Conservation (phyloP, 805 yeast species). For the Scheffersomyces amazonensis region DNA sequence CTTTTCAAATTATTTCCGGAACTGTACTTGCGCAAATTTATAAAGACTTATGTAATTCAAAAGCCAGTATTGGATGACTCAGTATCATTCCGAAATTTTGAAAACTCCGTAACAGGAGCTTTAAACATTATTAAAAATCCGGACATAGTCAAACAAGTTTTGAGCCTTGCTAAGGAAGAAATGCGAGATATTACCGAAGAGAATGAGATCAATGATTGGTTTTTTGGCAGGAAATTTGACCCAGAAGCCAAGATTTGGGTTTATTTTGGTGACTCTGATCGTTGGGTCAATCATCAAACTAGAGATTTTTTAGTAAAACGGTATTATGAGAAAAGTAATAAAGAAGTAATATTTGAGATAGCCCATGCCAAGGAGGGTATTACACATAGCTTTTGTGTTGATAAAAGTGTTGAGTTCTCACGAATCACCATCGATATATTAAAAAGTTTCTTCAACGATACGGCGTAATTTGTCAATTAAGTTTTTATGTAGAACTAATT, state of each 20-base stretch:
- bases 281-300: slow-evolving; percentile 60
- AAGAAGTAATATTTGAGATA: slow-evolving; percentile 27
- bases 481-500: no score
- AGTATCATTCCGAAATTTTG: slow-evolving; percentile 4
- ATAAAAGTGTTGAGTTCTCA: slow-evolving; percentile 52
- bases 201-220: slow-evolving; percentile 48
- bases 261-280: slow-evolving; percentile 57
- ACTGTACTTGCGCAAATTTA: slow-evolving; percentile 2
- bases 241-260: slow-evolving; percentile 45
- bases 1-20: slow-evolving; percentile 28
- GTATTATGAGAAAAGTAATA: slow-evolving; percentile 24
- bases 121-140: slow-evolving; percentile 39
- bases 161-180: slow-evolving; percentile 59
- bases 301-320: slow-evolving; percentile 41
- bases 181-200: slow-evolving; percentile 50
- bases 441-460: no score
- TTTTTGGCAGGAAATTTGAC: slow-evolving; percentile 23
- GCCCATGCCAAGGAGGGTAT: slow-evolving; percentile 35
- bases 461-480: no score
- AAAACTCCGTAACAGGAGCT: slow-evolving; percentile 42
- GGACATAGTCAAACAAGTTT: slow-evolving; percentile 49
- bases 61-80: slow-evolving; percentile 1
- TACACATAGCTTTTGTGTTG: slow-evolving; percentile 61
- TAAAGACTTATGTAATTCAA: background rate
- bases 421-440: slow-evolving; percentile 29